phyloP scores from a whole-genome alignment of 257 asterid species.

The Salvia splendens region DNA sequence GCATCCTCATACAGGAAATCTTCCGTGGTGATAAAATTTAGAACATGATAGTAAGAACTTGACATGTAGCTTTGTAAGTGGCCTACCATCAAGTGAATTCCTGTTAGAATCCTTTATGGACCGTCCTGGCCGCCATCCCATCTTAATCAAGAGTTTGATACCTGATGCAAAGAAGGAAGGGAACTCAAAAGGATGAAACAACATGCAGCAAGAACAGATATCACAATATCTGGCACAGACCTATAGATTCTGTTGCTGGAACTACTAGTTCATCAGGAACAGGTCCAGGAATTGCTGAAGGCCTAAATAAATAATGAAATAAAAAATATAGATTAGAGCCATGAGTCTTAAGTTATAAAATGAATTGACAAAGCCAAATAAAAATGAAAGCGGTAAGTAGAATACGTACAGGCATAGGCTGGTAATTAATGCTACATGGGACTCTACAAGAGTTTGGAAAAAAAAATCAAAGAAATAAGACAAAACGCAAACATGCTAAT shows the following conservation, averaged over 20 bases:
- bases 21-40: background rate
- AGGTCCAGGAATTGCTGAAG: slow-evolving; percentile 93
- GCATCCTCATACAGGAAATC: slow-evolving; percentile 4
- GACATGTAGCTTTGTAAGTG: slow-evolving; percentile 9
- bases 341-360: slow-evolving; percentile 9
- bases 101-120: slow-evolving; percentile 67
- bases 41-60: background rate
- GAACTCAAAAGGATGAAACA: slow-evolving; percentile 25
- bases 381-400: slow-evolving; percentile 1
- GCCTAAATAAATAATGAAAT: slow-evolving; percentile 47
- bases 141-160: slow-evolving; percentile 78
- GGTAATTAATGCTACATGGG: background rate
- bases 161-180: slow-evolving; percentile 50
- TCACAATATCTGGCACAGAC: slow-evolving; percentile 43
- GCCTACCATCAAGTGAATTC: slow-evolving; percentile 64
- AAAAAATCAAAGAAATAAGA: slow-evolving; percentile 9
- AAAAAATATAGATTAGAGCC: background rate
- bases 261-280: slow-evolving; percentile 84
- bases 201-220: slow-evolving; percentile 21
- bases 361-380: slow-evolving; percentile 6
- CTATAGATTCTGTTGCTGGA: slow-evolving; percentile 83
- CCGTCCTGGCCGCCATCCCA: slow-evolving; percentile 98
- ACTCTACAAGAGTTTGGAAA: slow-evolving; percentile 2
- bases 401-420: background rate
- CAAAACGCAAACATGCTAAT: background rate